Percentiles rank a stretch among this genome's conserved stretches.
These are phyloP conservation scores for Pleurotus ostreatus DNA, from an alignment of 768 basidiomycete species.

Conservation along the genomic window DNA sequence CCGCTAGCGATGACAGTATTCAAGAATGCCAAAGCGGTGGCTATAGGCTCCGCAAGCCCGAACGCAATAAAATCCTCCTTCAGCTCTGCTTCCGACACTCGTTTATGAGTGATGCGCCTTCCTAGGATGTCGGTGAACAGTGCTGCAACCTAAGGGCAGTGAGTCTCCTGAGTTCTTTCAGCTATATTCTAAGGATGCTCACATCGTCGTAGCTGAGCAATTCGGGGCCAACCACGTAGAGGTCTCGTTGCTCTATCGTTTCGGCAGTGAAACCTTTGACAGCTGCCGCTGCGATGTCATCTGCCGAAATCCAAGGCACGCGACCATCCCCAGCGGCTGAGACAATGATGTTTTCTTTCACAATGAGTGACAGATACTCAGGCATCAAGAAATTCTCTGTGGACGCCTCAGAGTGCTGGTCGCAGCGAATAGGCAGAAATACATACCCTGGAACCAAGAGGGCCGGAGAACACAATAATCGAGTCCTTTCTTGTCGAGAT, in stretches of 20 bases:
- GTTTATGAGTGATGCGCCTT: conserved; percentile 24
- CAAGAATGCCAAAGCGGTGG: not conserved
- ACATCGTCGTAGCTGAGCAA: conserved; percentile 27
- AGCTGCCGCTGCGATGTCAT: conserved; percentile 29
- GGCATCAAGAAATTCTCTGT: conserved; percentile 26
- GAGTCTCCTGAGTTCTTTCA: not conserved
- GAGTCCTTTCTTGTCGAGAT: conserved; percentile 24
- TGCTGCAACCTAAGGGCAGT: conserved; percentile 16
- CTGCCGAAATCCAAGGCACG: conserved; percentile 23
- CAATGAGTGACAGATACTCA: conserved; percentile 13
- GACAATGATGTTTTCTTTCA: conserved; percentile 22
- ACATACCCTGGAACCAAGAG: conserved; percentile 32
- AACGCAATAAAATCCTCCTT: not conserved
- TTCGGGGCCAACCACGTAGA: conserved; percentile 28
- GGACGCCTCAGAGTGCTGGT: not conserved
- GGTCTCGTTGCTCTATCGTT: conserved; percentile 21
- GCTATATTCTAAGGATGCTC: not conserved
- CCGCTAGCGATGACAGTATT: not conserved
- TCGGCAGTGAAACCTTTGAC: conserved; percentile 22
- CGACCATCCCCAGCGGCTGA: conserved; percentile 23
- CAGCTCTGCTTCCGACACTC: conserved; percentile 9
- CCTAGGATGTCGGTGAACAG: conserved; percentile 22
- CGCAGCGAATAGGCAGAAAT: not conserved
- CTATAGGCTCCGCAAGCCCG: not conserved
- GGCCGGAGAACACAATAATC: conserved; percentile 32